Base-by-base conservation (phyloP, 1,139 yeast genomes). In the Yamadazyma blattariae region DNA sequence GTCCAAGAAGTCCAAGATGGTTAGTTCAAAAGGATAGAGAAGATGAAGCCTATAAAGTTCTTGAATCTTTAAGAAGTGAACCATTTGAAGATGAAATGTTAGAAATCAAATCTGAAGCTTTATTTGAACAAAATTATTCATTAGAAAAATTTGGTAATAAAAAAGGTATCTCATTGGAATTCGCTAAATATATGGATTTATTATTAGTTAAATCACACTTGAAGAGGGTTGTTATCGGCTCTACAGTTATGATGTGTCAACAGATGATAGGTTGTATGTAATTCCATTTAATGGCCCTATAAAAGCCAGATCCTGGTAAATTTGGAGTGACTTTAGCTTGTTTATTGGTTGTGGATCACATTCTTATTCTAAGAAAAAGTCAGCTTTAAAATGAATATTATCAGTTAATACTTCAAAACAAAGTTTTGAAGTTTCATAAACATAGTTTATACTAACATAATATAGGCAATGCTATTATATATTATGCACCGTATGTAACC, bases 271-370 rank as follows among this genome's bases (percentile, higher is more conserved):
- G 37, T 11, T 80, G 81, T 44, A 82, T 54, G 82, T 82, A 50
- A 81, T 82, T 40, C 81, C 82, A 50, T 82, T 82, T 55, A 82
- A 80, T 51, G 87, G 88, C 3, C 56, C 56, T n/a, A n/a, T n/a
- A n/a, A n/a, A n/a, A n/a, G n/a, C n/a, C n/a, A n/a, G n/a, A n/a
- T n/a, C n/a, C n/a, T n/a, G n/a, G n/a, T n/a, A n/a, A n/a, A n/a
- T n/a, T n/a, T n/a, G n/a, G n/a, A n/a, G n/a, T n/a, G n/a, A n/a
- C n/a, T n/a, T n/a, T n/a, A n/a, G n/a, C n/a, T n/a, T n/a, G n/a
- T n/a, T n/a, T n/a, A n/a, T n/a, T n/a, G n/a, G n/a, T n/a, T n/a
- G n/a, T n/a, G n/a, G n/a, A n/a, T n/a, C n/a, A n/a, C n/a, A n/a
- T n/a, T n/a, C n/a, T n/a, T n/a, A n/a, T n/a, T n/a, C n/a, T n/a